Conservation (phyloP, 2,329 filamentous ascomycete species). For the Colletotrichum sojae region DNA sequence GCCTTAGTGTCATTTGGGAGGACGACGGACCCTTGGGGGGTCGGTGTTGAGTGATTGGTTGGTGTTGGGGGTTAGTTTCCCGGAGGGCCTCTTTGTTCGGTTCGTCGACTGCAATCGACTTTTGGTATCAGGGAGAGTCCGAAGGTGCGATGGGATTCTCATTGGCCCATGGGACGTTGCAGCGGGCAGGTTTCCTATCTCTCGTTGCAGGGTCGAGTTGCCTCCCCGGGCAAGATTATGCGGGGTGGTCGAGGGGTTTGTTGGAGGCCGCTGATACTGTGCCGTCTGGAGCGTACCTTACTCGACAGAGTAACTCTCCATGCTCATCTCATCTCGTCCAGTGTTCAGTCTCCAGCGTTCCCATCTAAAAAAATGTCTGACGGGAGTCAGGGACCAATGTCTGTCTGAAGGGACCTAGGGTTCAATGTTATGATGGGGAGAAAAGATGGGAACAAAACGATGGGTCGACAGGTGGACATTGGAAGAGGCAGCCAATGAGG, state of each 20-base stretch:
- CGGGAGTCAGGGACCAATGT: background rate
- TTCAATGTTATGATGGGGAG: constrained; percentile 17
- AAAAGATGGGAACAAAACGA: constrained; percentile 26
- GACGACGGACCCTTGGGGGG: background rate
- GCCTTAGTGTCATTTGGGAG: constrained; percentile 12
- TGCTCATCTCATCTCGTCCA: background rate
- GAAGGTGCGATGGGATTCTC: constrained; percentile 11
- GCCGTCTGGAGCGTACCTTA: no score
- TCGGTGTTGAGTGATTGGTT: constrained; percentile 10
- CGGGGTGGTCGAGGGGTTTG: no score
- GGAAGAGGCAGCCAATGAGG: constrained; percentile 14
- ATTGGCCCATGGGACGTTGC: constrained; percentile 3
- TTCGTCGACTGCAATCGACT: no score
- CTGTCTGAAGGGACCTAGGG: constrained; percentile 3
- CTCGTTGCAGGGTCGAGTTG: background rate
- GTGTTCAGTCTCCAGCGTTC: background rate
- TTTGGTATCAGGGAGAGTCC: constrained; percentile 17
- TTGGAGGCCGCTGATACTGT: no score
- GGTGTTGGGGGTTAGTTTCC: background rate
- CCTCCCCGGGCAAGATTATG: constrained; percentile 3
- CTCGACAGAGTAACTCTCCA: no score
- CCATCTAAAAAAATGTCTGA: background rate
- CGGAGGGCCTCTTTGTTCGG: no score
- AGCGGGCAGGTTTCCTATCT: background rate
- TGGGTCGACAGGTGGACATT: background rate